Evolutionary conservation across 2,329 filamentous ascomycete genomes (phyloP).

Genomic region (Aspergillus luchuensis): DNA sequence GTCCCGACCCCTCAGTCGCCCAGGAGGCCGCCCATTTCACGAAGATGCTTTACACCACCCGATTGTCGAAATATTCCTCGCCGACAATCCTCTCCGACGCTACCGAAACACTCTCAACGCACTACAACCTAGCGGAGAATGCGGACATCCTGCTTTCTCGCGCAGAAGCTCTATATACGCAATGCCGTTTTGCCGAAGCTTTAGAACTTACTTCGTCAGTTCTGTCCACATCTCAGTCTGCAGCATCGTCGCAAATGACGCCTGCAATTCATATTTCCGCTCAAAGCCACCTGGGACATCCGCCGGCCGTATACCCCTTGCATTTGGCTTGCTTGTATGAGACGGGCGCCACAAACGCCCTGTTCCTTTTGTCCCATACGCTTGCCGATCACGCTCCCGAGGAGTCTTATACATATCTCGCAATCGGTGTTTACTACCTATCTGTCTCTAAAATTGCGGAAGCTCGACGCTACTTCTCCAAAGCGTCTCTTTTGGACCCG

Average conservation of each 20-base stretch:
- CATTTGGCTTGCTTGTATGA: conserved; percentile 91
- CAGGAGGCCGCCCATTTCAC: conserved; percentile 93
- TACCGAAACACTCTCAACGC: conserved; percentile 86
- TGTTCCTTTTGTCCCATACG: conserved; percentile 91
- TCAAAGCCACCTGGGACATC: conserved; percentile 46
- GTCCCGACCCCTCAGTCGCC: conserved; percentile 66
- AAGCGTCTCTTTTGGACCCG: conserved; percentile 94
- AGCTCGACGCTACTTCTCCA: conserved; percentile 92
- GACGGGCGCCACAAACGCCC: conserved; percentile 78
- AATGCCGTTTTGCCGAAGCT: conserved; percentile 89
- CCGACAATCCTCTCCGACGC: conserved; percentile 79
- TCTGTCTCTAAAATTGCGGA: conserved; percentile 87
- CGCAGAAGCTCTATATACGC: conserved; percentile 89
- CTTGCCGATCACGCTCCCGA: conserved; percentile 88
- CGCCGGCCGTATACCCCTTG: conserved; percentile 71
- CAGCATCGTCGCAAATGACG: conserved; percentile 57
- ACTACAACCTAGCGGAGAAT: conserved; percentile 85
- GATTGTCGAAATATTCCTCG: conserved; percentile 92
- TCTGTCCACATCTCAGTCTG: conserved; percentile 80
- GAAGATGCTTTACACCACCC: conserved; percentile 93
- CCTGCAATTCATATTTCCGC: conserved; percentile 32
- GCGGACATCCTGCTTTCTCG: conserved; percentile 87
- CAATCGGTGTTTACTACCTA: conserved; percentile 94
- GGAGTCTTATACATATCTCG: conserved; percentile 89
- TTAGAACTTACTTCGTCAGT: conserved; percentile 81